Evolutionary conservation across 495 filamentous ascomycete genomes (phyloP), one percentile per base, ranked within the genome.

Genomic region (Lasiosphaeriaceae sp.): DNA sequence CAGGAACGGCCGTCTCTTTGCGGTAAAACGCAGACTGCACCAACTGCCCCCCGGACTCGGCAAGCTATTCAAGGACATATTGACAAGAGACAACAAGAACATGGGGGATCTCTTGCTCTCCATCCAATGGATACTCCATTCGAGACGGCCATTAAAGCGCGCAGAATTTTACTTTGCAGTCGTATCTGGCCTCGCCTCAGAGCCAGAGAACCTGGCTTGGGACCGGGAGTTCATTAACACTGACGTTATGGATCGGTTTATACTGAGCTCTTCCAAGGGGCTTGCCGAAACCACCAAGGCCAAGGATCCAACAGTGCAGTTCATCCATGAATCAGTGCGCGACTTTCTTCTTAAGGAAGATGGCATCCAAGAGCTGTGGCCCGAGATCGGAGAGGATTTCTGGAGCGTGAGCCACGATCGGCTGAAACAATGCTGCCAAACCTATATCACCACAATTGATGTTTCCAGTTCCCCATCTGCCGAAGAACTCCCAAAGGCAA

Each of bases 111-210:
- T 75, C 2, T 20, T 77, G 9, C 59, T 74, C 0, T 78, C 69
- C 44, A 55, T 78, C 11, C 71, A 74, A 29, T 77, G 73, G 69
- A 53, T 78, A 3, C 58, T 77, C 14, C 75, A 67, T 47, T 63
- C 75, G 5, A 47, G 57, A 31, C 52, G 50, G 19, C 71, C 73
- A 0, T 34, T 77, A 21, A 66, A 46, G 3, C 65, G 56, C 1
- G 63, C 66, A 43, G 62, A 78, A 58, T 46, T 76, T 4, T 75
- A 78, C 53, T 71, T 61, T 35, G 74, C 69, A 11, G 60, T 74
- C 23, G 24, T 67, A 21, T 54, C 66, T 47, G 67, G 66, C 20
- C 35, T 56, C 22, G 51, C 67, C 48, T 17, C 50, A 26, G 35
- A 58, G 23, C 35, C 16, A 12, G 47, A 31, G 55, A 24, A 26